Base-by-base conservation (phyloP, 768 basidiomycete species). In the Boletus bicolor region DNA sequence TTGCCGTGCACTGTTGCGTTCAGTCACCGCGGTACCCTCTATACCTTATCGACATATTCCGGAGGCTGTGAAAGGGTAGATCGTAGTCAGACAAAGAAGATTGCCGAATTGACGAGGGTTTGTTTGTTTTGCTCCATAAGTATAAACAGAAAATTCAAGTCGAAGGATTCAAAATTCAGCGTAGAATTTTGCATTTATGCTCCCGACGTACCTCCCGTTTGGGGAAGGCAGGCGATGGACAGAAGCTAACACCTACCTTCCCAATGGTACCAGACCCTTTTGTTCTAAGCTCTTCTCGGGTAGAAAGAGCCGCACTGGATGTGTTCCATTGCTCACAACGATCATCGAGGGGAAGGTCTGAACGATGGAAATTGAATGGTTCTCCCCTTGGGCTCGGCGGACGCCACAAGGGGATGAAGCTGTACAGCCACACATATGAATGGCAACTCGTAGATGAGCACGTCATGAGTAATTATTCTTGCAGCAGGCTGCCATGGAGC, bases 401-500 rank as follows among this genome's bases (percentile, higher is more conserved):
- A 32, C 57, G 60, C 64, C 62, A 64, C 53, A 53, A 54, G 41
- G 19, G 19, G 51, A 35, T 26, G 30, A 19, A n/a, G 19, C 21
- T 37, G 55, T 44, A 54, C 45, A 60, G 53, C 53, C 61, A 55
- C 54, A 24, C 21, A 24, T 24, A 51, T 42, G 36, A 21, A 42
- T 39, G 42, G 15, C 32, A 21, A 32, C 44, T 44, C 35, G 21
- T 34, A 24, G 24, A 21, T 14, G 21, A 24, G 19, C 39, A 63
- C 53, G 59, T 64, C 55, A 65, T 26, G 21, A 8, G 11, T 28
- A 28, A n/a, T 9, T 10, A 36, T 41, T 9, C 30, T 57, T 37
- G 24, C 46, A 38, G 11, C 26, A 51, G 32, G 39, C 38, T 19
- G 47, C 62, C 62, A 64, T 50, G 59, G 49, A 61, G 39, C 59